Base-by-base conservation (phyloP, 2,329 filamentous ascomycete genomes). In the Colletotrichum caudatum region DNA sequence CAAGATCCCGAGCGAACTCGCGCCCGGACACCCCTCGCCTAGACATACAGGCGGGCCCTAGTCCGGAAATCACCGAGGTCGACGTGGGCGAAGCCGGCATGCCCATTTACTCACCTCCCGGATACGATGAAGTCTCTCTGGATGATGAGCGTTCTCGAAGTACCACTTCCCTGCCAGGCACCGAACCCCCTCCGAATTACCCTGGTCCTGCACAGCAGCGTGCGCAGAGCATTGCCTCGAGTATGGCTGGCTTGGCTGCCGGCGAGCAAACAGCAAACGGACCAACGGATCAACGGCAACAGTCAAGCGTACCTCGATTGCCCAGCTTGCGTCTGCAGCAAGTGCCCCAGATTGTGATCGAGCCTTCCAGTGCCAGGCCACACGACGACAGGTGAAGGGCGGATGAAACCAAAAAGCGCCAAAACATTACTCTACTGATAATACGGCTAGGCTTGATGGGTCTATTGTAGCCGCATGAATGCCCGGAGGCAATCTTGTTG, bases 281-380 rank as follows among this genome's bases (percentile, higher is more conserved):
- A 78, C 1, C 78, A 79, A 41, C 59, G 54, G 23, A 66, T 53
- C 23, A 70, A 50, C 56, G 72, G 50, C 61, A 62, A 48, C n/a
- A 73, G 18, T 77, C 79, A 16, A 81, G 81, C 50, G 81, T 80
- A 8, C 86, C 86, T 0, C 86, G 85, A 73, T 79, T 90, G 59
- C 88, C 88, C 2, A 89, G 85, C 74, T 75, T 90, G 74, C 82
- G 84, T 59, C 80, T 90, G 41, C 76, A 78, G 23, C 77, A 77
- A 37, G 78, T 91, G 35, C 89, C 89, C 3, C 84, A 86, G 74
- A 91, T 91, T 76, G 84, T 90, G 35, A 85, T 90, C 59, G 86
- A 90, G 75, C 86, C 86, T n/a, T 86, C 84, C 33, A 84, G 81
- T 50, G 73, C 73, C 41, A 71, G 67, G 37, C 68, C 73, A 39